Evolutionary conservation across 257 asterid species (phyloP).

Genomic region (Solanum clarkiae): DNA sequence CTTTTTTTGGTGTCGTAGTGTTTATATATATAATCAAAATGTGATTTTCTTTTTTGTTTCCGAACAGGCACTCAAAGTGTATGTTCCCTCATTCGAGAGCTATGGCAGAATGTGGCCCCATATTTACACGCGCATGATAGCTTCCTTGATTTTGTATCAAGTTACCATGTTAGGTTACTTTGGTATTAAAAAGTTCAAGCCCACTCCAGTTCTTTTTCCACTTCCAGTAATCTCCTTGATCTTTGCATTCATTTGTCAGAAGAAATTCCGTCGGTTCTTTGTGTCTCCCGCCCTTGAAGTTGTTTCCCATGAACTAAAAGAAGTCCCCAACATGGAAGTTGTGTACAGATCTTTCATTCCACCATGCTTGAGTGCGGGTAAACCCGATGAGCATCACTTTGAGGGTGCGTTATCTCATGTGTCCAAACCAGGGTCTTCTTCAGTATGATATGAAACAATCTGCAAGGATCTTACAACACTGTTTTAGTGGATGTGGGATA

Average conservation of each 20-base stretch:
- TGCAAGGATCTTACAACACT: neutral
- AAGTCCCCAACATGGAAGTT: constrained; percentile 53
- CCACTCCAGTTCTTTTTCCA: constrained; percentile 38
- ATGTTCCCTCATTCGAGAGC: constrained; percentile 74
- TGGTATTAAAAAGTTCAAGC: constrained; percentile 28
- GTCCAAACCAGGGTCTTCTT: constrained; percentile 25
- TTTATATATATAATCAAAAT: neutral
- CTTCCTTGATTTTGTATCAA: constrained; percentile 56
- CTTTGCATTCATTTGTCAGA: constrained; percentile 30
- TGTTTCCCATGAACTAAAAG: constrained; percentile 50
- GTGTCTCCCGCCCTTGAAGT: constrained; percentile 58
- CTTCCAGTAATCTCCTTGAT: constrained; percentile 43
- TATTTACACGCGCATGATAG: constrained; percentile 49
- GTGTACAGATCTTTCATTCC: constrained; percentile 59
- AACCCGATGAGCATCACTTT: constrained; percentile 49
- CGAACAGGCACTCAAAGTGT: constrained; percentile 68
- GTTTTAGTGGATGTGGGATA: neutral
- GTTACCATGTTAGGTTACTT: constrained; percentile 75
- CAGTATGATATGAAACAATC: constrained; percentile 8
- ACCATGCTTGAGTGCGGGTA: constrained; percentile 51
- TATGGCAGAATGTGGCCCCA: constrained; percentile 92
- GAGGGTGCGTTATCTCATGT: constrained; percentile 64
- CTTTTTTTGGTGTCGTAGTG: neutral
- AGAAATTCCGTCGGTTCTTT: constrained; percentile 57
- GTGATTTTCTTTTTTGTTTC: neutral